phyloP scores from a whole-genome alignment of 2,329 filamentous ascomycete genomes.

The Alternaria triticimaculans region DNA sequence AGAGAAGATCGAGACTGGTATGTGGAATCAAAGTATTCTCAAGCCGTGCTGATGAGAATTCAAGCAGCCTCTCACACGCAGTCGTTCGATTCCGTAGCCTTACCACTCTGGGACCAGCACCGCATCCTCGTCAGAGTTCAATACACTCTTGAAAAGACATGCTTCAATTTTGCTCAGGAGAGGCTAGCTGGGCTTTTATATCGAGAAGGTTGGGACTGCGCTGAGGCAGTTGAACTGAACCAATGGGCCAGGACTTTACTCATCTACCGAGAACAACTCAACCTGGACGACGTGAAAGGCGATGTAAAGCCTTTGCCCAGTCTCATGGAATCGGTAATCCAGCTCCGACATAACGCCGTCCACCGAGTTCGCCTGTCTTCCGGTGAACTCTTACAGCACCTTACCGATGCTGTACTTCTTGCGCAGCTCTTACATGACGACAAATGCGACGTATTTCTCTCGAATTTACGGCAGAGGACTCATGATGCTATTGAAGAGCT shows the following conservation, averaged over 20 bases:
- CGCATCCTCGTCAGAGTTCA: background rate
- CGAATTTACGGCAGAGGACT: background rate
- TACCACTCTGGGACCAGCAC: conserved; percentile 5
- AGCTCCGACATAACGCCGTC: conserved; percentile 1
- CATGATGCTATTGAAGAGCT: background rate
- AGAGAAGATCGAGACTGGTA: background rate
- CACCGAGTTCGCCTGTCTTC: conserved; percentile 3
- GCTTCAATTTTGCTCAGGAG: background rate
- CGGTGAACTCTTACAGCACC: background rate
- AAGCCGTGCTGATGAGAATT: background rate
- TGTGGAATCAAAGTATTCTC: background rate
- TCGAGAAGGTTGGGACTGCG: conserved; percentile 1
- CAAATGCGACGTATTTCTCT: background rate
- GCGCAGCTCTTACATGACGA: background rate
- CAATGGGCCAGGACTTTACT: background rate
- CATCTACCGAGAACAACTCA: background rate
- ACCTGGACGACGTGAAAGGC: background rate
- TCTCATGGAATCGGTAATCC: background rate
- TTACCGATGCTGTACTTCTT: background rate
- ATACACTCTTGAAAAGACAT: background rate
- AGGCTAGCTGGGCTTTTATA: background rate
- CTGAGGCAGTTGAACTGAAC: background rate
- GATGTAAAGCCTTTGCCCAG: background rate
- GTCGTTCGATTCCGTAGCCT: background rate
- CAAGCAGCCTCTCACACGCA: background rate